Conservation (phyloP, 2,329 filamentous ascomycete species). For the Neonectria coccinea region DNA sequence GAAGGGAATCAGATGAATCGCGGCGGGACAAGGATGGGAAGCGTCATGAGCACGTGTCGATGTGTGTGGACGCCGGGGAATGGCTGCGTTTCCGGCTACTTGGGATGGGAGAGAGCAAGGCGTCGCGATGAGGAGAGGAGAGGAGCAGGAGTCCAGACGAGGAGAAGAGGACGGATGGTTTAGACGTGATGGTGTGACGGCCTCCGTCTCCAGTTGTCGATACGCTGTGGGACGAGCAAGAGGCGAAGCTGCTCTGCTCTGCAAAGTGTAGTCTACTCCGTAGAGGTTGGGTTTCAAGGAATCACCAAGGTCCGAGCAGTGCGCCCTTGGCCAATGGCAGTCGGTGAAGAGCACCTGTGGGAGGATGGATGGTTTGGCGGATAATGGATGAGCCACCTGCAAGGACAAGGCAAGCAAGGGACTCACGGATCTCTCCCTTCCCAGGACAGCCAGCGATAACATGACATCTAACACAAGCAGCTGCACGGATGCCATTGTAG, state of each 20-base stretch:
- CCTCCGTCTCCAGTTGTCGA: slow-evolving; percentile 6
- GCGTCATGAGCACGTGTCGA: slow-evolving; percentile 39
- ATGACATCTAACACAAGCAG: background rate
- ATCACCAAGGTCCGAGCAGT: slow-evolving; percentile 3
- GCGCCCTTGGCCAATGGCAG: background rate
- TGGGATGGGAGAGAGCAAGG: slow-evolving; percentile 10
- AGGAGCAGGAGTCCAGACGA: background rate
- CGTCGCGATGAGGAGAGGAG: slow-evolving; percentile 25
- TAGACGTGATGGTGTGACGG: slow-evolving; percentile 21
- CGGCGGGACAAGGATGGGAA: slow-evolving; percentile 14
- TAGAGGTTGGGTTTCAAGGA: slow-evolving; percentile 22
- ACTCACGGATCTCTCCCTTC: background rate
- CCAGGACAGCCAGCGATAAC: slow-evolving; percentile 6
- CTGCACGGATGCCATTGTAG: background rate
- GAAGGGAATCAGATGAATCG: slow-evolving; percentile 34
- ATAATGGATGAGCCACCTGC: background rate
- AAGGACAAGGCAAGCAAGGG: slow-evolving; percentile 1
- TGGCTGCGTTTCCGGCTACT: slow-evolving; percentile 6
- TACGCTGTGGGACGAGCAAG: slow-evolving; percentile 5
- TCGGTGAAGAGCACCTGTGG: background rate
- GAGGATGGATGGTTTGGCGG: slow-evolving; percentile 5
- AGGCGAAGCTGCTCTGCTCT: background rate
- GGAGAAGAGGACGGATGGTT: background rate
- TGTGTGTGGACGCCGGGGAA: slow-evolving; percentile 29
- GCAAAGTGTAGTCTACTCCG: background rate